phyloP scores from a whole-genome alignment of 495 filamentous ascomycete genomes.

The Delitschia confertaspora region DNA sequence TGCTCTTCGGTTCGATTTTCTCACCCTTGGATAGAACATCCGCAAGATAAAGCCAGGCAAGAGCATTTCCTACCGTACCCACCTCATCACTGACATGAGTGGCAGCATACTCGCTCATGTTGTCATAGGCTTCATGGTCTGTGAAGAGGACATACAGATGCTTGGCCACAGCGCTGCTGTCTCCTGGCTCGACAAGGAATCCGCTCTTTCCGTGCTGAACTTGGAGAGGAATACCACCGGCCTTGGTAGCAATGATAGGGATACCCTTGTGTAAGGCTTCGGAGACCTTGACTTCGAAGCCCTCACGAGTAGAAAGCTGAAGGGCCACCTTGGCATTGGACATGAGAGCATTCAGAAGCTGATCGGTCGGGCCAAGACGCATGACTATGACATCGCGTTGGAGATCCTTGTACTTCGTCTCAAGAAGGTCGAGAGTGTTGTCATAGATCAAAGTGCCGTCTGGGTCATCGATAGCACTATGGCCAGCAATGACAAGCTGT shows the following conservation, averaged over 20 bases:
- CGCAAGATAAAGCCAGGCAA: conserved; percentile 70
- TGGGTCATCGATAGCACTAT: conserved; percentile 79
- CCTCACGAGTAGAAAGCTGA: conserved; percentile 76
- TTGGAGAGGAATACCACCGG: conserved; percentile 78
- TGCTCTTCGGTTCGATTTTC: conserved; percentile 43
- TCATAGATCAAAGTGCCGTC: conserved; percentile 69
- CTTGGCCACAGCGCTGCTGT: conserved; percentile 61
- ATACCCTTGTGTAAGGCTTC: conserved; percentile 80
- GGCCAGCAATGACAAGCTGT: conserved; percentile 69
- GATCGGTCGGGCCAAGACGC: conserved; percentile 69
- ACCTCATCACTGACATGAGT: conserved; percentile 72
- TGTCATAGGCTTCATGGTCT: conserved; percentile 51
- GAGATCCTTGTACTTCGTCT: conserved; percentile 45
- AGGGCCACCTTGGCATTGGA: conserved; percentile 63
- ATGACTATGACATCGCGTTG: conserved; percentile 60
- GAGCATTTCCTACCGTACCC: conserved; percentile 68
- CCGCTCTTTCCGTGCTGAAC: conserved; percentile 65
- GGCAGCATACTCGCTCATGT: conserved; percentile 59
- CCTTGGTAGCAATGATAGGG: conserved; percentile 68
- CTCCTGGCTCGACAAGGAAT: conserved; percentile 66
- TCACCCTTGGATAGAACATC: conserved; percentile 48
- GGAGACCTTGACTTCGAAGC: conserved; percentile 85
- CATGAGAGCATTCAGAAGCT: conserved; percentile 72
- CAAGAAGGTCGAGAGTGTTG: conserved; percentile 56
- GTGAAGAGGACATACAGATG: conserved; percentile 64